phyloP scores from a whole-genome alignment of 73 alveolate genomes.

The Urostyla sp. region DNA sequence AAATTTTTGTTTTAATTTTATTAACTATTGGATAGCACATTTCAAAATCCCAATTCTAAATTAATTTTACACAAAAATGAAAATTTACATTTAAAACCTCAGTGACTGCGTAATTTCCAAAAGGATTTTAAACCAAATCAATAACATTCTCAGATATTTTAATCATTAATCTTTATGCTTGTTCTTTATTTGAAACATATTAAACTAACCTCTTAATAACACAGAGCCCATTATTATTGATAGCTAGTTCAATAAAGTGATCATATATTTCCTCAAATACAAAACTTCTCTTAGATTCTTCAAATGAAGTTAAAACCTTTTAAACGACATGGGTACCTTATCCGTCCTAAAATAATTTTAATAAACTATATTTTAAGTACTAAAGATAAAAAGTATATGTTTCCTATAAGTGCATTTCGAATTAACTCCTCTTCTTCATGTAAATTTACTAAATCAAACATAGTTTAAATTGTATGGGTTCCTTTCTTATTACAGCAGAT shows the following conservation, averaged over 20 bases:
- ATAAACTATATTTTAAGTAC: no score
- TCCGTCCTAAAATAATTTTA: slow-evolving; percentile 61
- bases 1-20: slow-evolving; percentile 53
- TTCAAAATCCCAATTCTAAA: slow-evolving; percentile 65
- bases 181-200: slow-evolving; percentile 32
- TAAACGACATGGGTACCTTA: slow-evolving; percentile 90
- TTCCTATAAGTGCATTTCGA: slow-evolving; percentile 65
- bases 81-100: slow-evolving; percentile 72
- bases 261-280: slow-evolving; percentile 58
- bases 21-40: slow-evolving; percentile 34
- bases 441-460: slow-evolving; percentile 77
- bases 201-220: slow-evolving; percentile 89
- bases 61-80: not conserved
- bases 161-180: slow-evolving; percentile 55
- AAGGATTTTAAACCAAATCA: slow-evolving; percentile 90
- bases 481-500: slow-evolving; percentile 90
- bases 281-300: slow-evolving; percentile 66
- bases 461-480: slow-evolving; percentile 92
- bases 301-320: slow-evolving; percentile 78
- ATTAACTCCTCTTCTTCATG: slow-evolving; percentile 80
- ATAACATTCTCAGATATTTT: slow-evolving; percentile 71
- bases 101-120: slow-evolving; percentile 93
- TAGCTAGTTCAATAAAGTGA: slow-evolving; percentile 68
- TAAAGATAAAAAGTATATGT: no score
- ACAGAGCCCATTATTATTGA: slow-evolving; percentile 90